phyloP scores from a whole-genome alignment of 176 grass and related monocot genomes.

The Carex myosuroides region DNA sequence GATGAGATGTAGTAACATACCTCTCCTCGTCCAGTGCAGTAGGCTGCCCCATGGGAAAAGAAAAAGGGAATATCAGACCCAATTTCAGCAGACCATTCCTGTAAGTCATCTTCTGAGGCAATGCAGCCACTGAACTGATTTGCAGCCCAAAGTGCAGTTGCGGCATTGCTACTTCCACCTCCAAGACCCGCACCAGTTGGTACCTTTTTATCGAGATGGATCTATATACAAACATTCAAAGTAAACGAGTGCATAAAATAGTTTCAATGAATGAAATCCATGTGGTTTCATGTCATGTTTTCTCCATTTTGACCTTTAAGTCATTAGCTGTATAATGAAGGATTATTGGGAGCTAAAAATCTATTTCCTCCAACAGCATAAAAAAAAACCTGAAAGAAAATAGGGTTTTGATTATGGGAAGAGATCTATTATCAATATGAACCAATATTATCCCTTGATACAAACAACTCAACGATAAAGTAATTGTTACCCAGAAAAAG shows the following conservation, averaged over 20 bases:
- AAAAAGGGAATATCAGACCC: constrained; percentile 98
- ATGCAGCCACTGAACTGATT: constrained; percentile 92
- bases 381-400: background rate
- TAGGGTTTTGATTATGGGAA: background rate
- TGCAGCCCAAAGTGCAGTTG: constrained; percentile 93
- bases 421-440: background rate
- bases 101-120: constrained; percentile 92
- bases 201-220: constrained; percentile 97
- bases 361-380: background rate
- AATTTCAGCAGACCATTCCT: constrained; percentile 97
- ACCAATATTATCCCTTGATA: background rate
- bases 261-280: constrained; percentile 2
- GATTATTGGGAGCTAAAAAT: background rate
- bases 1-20: constrained; percentile 29
- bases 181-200: constrained; percentile 99
- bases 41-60: constrained; percentile 88
- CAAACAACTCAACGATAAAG: background rate
- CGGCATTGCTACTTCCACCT: constrained; percentile 97
- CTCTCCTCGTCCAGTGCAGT: constrained; percentile 95
- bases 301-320: background rate
- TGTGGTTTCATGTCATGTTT: background rate
- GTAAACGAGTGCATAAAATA: background rate
- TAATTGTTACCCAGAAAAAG: constrained; percentile 66
- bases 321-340: background rate
- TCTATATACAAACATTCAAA: constrained; percentile 33